These are phyloP conservation scores for Fonsecaea nubica DNA, from an alignment of 2,329 filamentous ascomycete species.

Conservation along the genomic window DNA sequence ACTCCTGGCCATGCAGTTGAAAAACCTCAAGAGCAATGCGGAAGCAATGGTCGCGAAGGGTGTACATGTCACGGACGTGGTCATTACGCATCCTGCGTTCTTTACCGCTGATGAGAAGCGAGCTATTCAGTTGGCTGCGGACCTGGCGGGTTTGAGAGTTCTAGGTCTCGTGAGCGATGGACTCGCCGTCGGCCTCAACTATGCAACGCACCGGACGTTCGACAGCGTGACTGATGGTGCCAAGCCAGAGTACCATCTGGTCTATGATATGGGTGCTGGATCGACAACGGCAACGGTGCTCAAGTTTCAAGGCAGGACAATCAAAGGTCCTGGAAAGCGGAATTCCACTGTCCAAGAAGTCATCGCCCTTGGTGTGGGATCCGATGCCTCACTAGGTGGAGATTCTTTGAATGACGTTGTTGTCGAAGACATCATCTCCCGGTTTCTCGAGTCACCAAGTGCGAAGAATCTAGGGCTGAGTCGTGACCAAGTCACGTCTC, in stretches of 20 bases:
- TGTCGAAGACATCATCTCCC: slow-evolving; percentile 82
- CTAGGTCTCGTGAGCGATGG: slow-evolving; percentile 87
- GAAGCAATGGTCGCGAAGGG: slow-evolving; percentile 80
- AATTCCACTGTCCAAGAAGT: slow-evolving; percentile 98
- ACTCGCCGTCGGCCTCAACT: slow-evolving; percentile 90
- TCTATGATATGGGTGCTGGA: slow-evolving; percentile 98
- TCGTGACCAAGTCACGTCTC: slow-evolving; percentile 68
- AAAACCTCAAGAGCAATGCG: slow-evolving; percentile 88
- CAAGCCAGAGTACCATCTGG: slow-evolving; percentile 87
- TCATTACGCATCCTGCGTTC: slow-evolving; percentile 88
- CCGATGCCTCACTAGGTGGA: slow-evolving; percentile 88
- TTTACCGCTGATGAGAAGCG: slow-evolving; percentile 90
- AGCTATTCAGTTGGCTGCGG: slow-evolving; percentile 80
- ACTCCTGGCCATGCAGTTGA: slow-evolving; percentile 92
- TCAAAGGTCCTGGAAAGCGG: slow-evolving; percentile 90
- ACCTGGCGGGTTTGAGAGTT: slow-evolving; percentile 85
- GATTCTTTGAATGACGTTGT: slow-evolving; percentile 88
- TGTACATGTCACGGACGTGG: slow-evolving; percentile 75
- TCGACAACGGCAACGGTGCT: slow-evolving; percentile 89
- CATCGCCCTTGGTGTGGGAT: slow-evolving; percentile 83
- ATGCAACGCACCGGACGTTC: slow-evolving; percentile 89
- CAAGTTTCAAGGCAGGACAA: slow-evolving; percentile 83
- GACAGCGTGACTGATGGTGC: slow-evolving; percentile 80
- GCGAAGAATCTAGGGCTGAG: slow-evolving; percentile 59
- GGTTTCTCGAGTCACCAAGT: slow-evolving; percentile 74